A percentile compares a stretch with the other conserved stretches of the same genome.
Evolutionary conservation across 2,329 filamentous ascomycete species (phyloP).

Genomic region (Cercospora sp.): DNA sequence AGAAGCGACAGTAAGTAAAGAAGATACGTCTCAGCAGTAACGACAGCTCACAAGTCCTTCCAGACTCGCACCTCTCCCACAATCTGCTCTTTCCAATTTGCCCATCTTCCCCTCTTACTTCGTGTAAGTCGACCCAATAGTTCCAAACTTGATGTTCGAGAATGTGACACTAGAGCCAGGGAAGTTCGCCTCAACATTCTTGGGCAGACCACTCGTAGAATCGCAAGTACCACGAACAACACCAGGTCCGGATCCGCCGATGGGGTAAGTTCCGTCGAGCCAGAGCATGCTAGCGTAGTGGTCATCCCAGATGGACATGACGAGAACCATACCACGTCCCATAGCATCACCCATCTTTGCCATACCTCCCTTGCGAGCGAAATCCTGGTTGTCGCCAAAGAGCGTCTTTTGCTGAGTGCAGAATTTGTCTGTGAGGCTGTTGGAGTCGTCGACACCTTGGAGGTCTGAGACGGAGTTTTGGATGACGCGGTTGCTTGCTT

Average conservation of each 20-base stretch:
- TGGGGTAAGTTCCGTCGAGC: constrained; percentile 57
- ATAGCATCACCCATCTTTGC: constrained; percentile 58
- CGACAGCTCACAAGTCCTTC: background rate
- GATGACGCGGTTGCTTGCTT: constrained; percentile 63
- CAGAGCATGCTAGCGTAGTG: constrained; percentile 70
- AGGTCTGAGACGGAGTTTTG: constrained; percentile 53
- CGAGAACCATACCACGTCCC: constrained; percentile 62
- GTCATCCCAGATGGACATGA: constrained; percentile 67
- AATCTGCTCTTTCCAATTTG: too few species aligned
- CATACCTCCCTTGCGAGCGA: constrained; percentile 58
- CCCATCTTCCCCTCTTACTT: too few species aligned
- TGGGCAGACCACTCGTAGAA: constrained; percentile 25
- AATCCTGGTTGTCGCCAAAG: constrained; percentile 47
- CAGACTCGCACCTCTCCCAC: background rate
- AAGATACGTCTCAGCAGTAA: background rate
- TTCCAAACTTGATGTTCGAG: constrained; percentile 32
- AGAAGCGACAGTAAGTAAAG: background rate
- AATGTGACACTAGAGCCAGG: constrained; percentile 28
- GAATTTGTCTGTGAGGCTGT: constrained; percentile 59
- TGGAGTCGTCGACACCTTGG: constrained; percentile 50
- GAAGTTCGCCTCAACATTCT: constrained; percentile 25
- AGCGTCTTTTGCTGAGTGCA: constrained; percentile 48
- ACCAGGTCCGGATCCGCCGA: constrained; percentile 18
- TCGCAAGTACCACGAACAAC: constrained; percentile 30
- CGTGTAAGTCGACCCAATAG: constrained; percentile 28